Evolutionary conservation across 371 early-diverging fungal species (phyloP), one percentile per base, ranked within the genome.

Genomic region (Rhizopus stolonifer): DNA sequence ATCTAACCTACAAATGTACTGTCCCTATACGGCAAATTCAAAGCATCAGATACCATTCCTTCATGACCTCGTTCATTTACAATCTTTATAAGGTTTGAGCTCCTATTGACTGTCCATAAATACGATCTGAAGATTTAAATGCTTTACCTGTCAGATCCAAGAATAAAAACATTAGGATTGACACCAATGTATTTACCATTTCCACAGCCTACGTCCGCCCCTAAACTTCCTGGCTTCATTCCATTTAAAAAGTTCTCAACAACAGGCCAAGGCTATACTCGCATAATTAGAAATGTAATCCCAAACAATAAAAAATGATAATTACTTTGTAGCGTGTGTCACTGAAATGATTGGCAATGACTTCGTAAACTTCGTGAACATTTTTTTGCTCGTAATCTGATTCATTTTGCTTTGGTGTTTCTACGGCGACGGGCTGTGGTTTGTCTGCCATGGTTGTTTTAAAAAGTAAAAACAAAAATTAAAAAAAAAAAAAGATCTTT

Each of bases 111-210:
- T 29, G 24, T 36, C 33, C 46, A 33, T 33, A 15, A 23, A 48
- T 40, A 36, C 22, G 8, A n/a, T n/a, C 11, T 11, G 15, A 8
- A 11, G 14, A 36, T 11, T n/a, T 32, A 13, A 26, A 17, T 42
- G 8, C 13, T 39, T 56, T 79, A 90, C 89, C 89, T 81, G 62
- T 97, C 96, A 1, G 90, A 90, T 23, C 97, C 98, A 22, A 93
- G 60, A 42, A 87, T 84, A 49, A 83, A 70, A 14, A 93, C 57
- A 26, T 84, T 77, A 6, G 70, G 75, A 59, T 93, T 92, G 11
- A 95, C 89, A 17, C 89, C 90, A 61, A 97, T 74, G 62, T 98
- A 96, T 69, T 98, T 98, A 44, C 99, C 99, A 75, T 98, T 98
- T 15, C 99, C 99, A 65, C 97, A 96, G 15, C 99, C 97, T 6